These are phyloP conservation scores for Aspergillus cavernicola DNA, from an alignment of 495 filamentous ascomycete genomes.

Conservation along the genomic window DNA sequence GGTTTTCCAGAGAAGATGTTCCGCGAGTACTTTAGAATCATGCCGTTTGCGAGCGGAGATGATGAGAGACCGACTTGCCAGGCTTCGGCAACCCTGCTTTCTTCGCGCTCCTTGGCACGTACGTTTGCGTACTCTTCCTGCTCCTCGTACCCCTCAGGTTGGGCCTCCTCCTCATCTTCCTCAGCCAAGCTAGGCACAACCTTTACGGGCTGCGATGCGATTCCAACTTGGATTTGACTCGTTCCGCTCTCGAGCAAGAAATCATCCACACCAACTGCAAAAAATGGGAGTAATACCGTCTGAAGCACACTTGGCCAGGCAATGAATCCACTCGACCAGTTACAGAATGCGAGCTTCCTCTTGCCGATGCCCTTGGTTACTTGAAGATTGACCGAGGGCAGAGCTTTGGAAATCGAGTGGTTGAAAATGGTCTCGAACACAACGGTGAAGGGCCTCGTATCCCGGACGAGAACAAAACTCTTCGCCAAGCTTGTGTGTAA, in stretches of 20 bases:
- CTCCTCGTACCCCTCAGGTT: slow-evolving; percentile 23
- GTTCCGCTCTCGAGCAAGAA: slow-evolving; percentile 19
- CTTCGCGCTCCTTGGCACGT: slow-evolving; percentile 19
- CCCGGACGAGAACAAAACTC: slow-evolving; percentile 27
- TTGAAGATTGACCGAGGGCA: slow-evolving; percentile 31
- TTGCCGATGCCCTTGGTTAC: slow-evolving; percentile 27
- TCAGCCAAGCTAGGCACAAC: slow-evolving; percentile 18
- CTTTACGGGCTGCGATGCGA: slow-evolving; percentile 25
- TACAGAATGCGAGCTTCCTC: slow-evolving; percentile 29
- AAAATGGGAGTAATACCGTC: slow-evolving; percentile 21
- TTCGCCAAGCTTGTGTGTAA: slow-evolving; percentile 30
- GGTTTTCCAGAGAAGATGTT: slow-evolving; percentile 42
- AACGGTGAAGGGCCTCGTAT: slow-evolving; percentile 34
- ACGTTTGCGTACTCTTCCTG: slow-evolving; percentile 15
- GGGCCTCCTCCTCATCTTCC: slow-evolving; percentile 22
- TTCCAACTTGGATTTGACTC: slow-evolving; percentile 34
- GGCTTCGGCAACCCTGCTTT: slow-evolving; percentile 27
- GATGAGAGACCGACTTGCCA: slow-evolving; percentile 31
- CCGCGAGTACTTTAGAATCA: slow-evolving; percentile 36
- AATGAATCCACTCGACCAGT: slow-evolving; percentile 37
- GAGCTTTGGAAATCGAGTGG: slow-evolving; percentile 22
- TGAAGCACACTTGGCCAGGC: slow-evolving; percentile 29
- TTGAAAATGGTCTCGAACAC: slow-evolving; percentile 25
- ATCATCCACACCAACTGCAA: slow-evolving; percentile 23
- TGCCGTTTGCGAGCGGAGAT: slow-evolving; percentile 23